Percentiles rank a stretch among this genome's conserved stretches.
These are phyloP conservation scores for Pistacia atlantica DNA, from an alignment of 345 rosid genomes.

Conservation along the genomic window DNA sequence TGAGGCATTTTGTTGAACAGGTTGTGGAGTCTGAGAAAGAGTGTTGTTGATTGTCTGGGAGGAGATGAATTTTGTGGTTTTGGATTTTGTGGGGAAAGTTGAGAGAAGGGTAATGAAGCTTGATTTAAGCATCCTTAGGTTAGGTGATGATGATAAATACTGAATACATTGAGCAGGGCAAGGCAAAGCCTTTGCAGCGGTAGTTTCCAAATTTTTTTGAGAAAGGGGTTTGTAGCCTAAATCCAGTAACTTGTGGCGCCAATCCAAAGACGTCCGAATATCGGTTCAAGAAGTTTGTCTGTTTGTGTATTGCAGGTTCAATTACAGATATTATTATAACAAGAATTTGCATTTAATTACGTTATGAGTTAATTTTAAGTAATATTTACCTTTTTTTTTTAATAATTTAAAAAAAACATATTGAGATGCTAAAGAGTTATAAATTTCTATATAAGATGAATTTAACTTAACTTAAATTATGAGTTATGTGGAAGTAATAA, in stretches of 20 bases:
- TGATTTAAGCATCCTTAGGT: conserved; percentile 46
- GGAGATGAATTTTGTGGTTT: conserved; percentile 23
- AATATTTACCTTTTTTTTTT: no score
- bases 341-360: no score
- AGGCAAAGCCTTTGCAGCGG: neutral
- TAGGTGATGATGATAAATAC: neutral
- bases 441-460: no score
- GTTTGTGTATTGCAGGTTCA: no score
- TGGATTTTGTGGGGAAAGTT: conserved; percentile 42
- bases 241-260: neutral
- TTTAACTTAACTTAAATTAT: no score
- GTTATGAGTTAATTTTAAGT: no score
- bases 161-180: neutral
- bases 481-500: no score
- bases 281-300: no score
- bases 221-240: neutral
- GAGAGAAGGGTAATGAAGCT: conserved; percentile 57
- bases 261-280: no score
- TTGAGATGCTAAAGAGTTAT: no score
- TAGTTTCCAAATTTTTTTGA: neutral
- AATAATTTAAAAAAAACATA: no score
- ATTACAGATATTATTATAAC: no score
- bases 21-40: conserved; percentile 35
- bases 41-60: conserved; percentile 11
- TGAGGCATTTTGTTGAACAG: conserved; percentile 80